These are phyloP conservation scores for Botrytis byssoidea DNA, from an alignment of 2,329 filamentous ascomycete species.

Conservation along the genomic window DNA sequence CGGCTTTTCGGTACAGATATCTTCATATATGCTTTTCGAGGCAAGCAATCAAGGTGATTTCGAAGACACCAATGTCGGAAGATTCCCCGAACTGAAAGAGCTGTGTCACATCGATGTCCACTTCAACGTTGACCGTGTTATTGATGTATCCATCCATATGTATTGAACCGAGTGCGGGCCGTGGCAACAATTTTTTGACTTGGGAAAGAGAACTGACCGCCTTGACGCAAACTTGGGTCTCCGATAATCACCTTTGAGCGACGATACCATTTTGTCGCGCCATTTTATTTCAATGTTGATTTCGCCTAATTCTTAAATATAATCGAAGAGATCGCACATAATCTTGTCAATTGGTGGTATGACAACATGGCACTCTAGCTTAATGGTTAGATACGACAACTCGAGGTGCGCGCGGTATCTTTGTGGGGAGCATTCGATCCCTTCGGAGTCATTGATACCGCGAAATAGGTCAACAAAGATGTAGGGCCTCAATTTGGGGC, in stretches of 20 bases:
- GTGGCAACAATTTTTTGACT: background rate
- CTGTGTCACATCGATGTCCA: background rate
- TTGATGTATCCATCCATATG: background rate
- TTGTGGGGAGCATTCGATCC: background rate
- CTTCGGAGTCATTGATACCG: slow-evolving; percentile 8
- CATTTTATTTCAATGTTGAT: background rate
- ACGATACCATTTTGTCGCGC: background rate
- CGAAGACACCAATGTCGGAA: background rate
- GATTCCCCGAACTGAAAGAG: background rate
- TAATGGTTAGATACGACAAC: background rate
- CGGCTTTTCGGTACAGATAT: background rate
- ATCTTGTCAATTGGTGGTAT: slow-evolving; percentile 1
- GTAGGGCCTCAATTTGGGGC: background rate
- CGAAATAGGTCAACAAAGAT: background rate
- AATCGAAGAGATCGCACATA: background rate
- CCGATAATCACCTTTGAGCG: background rate
- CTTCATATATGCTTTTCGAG: background rate
- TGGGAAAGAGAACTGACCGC: background rate
- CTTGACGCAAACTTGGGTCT: background rate
- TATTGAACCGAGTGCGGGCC: background rate
- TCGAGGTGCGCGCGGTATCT: background rate
- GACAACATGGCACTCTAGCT: background rate
- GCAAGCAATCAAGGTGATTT: background rate
- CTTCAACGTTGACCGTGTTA: background rate
- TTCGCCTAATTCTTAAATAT: background rate